Evolutionary conservation across 2,329 filamentous ascomycete species (phyloP), one percentile per base, ranked within the genome.

Genomic region (Botrytis fragariae): DNA sequence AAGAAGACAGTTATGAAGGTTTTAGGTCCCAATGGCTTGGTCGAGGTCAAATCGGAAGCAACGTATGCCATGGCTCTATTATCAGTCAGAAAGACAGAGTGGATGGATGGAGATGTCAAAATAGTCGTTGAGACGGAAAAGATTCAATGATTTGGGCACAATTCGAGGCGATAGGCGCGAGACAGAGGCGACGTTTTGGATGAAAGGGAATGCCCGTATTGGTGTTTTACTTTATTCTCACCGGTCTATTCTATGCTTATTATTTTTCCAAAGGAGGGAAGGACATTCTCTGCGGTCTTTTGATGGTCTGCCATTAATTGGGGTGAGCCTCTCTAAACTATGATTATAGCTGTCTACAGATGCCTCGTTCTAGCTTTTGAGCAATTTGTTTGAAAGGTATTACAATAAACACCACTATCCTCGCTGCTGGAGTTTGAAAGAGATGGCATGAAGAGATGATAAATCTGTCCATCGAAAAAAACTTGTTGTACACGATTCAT

Each of bases 101-200:
- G 78, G 78, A 78, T 81, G 79, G 79, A 81, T 74, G 77, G 78
- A 67, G 77, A 79, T 18, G 75, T 80, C 20, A 79, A 74, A 61
- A 74, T 77, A 67, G 71, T 81, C 25, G 74, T 77, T 29, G 69
- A 78, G 44, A 72, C 79, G 16, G 74, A 75, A 48, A 72, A 75
- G 35, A 54, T 67, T 4, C 39, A 62, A 67, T 74, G 39, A 62
- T 35, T 22, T n/a, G 18, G 18, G 7, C 10, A 42, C 2, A 14
- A 51, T 51, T 20, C 4, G 45, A 42, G 35, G 44, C 35, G n/a
- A 32, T 10, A n/a, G 20, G 44, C 25, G 14, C 10, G 39, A 29
- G 5, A 60, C 3, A 35, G 20, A 5, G 39, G 22, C 54, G n/a
- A 29, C 54, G 39, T 69, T 4, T 3, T 57, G 44, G 29, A 57